Conservation (phyloP, 257 asterid species). For the Solanum virginianum region DNA sequence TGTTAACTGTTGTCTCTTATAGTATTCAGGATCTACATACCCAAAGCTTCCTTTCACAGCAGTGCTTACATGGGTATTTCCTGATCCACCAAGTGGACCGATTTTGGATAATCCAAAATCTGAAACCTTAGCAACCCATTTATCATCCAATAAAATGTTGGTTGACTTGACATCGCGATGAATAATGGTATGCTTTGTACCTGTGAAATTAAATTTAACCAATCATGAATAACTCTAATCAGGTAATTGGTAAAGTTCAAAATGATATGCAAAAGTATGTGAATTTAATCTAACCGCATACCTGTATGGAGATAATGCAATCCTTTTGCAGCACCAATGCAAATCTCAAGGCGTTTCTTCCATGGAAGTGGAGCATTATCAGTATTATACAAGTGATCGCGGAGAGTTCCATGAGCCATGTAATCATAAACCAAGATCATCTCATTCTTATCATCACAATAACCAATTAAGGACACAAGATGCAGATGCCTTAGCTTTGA, state of each 20-base stretch:
- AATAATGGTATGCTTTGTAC: conserved; percentile 26
- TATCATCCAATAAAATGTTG: conserved; percentile 49
- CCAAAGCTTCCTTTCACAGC: conserved; percentile 68
- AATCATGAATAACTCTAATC: background rate
- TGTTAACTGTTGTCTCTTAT: conserved; percentile 37
- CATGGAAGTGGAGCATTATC: conserved; percentile 27
- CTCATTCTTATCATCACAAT: conserved; percentile 41
- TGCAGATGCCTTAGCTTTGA: conserved; percentile 52
- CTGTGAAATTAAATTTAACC: background rate
- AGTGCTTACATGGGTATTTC: conserved; percentile 45
- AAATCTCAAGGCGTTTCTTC: conserved; percentile 45
- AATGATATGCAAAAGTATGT: no score
- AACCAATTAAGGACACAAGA: conserved; percentile 56
- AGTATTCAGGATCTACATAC: conserved; percentile 61
- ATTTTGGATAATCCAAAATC: conserved; percentile 65
- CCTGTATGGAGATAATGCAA: conserved; percentile 52
- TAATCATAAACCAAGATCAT: conserved; percentile 68
- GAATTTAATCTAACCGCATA: background rate
- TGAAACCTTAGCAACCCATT: conserved; percentile 54
- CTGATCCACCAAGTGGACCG: conserved; percentile 28
- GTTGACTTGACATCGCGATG: conserved; percentile 71
- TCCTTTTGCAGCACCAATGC: conserved; percentile 59
- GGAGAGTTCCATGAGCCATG: conserved; percentile 48
- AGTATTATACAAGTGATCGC: conserved; percentile 35
- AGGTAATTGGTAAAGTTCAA: no score